A percentile compares a stretch with the other conserved stretches of the same genome.
Evolutionary conservation across 257 asterid genomes (phyloP).

Genomic region (Rauvolfia tetraphylla): DNA sequence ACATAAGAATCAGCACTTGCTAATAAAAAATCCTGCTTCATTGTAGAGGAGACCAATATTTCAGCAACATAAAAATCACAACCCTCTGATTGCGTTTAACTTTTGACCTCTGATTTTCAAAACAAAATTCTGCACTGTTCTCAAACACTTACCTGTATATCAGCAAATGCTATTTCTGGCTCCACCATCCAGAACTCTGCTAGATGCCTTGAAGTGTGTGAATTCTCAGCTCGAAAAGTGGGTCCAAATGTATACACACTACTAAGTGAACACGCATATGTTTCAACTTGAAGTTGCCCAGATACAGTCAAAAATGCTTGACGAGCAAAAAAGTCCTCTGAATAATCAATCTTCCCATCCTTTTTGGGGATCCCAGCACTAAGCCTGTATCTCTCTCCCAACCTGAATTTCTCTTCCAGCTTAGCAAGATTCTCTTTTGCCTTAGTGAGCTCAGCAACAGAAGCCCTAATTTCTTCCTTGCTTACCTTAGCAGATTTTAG

Average conservation of each 20-base stretch:
- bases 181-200: conserved; percentile 99
- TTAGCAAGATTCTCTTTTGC: conserved; percentile 62
- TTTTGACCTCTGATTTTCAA: not conserved
- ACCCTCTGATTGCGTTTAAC: not conserved
- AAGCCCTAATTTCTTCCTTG: conserved; percentile 49
- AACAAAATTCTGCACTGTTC: not conserved
- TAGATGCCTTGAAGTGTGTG: conserved; percentile 91
- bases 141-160: conserved; percentile 51
- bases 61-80: not conserved
- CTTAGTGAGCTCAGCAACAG: conserved; percentile 66
- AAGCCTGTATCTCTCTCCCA: conserved; percentile 55
- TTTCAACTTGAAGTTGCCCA: conserved; percentile 95
- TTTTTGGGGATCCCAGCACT: conserved; percentile 68
- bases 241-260: conserved; percentile 97
- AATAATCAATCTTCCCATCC: conserved; percentile 83
- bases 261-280: conserved; percentile 87
- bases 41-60: not conserved
- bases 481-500: conserved; percentile 71
- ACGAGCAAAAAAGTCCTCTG: conserved; percentile 79
- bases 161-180: conserved; percentile 96
- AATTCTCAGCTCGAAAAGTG: conserved; percentile 90
- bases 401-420: conserved; percentile 54
- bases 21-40: not conserved
- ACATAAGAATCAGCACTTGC: not conserved
- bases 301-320: conserved; percentile 96